Conservation (phyloP, 129 eudicot genomes). For the Ambrosia artemisiifolia region DNA sequence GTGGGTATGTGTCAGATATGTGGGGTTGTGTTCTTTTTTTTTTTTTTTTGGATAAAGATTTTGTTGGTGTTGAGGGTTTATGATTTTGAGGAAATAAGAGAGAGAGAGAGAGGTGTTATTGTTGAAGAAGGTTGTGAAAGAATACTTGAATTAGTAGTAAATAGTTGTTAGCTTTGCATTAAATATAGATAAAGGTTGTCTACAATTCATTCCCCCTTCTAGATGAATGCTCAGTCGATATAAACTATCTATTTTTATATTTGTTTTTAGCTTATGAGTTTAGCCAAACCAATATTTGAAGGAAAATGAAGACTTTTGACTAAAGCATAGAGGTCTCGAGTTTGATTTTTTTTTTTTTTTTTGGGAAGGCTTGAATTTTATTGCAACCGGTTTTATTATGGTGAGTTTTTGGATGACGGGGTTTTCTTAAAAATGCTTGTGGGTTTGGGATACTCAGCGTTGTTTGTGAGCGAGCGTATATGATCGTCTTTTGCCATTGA, state of each 20-base stretch:
- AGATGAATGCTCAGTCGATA: not conserved
- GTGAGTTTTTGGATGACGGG: too few relatives aligned
- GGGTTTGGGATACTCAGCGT: too few relatives aligned
- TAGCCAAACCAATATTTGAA: too few relatives aligned
- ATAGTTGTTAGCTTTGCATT: not conserved
- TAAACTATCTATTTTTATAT: not conserved
- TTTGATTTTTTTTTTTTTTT: too few relatives aligned
- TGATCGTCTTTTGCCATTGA: too few relatives aligned
- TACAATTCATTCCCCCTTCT: not conserved
- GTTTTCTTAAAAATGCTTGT: too few relatives aligned
- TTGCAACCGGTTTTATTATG: too few relatives aligned
- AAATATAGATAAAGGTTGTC: constrained; percentile 1
- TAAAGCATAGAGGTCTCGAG: too few relatives aligned
- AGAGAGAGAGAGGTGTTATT: constrained; percentile 18
- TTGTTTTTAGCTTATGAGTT: too few relatives aligned
- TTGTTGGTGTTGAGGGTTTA: constrained; percentile 27
- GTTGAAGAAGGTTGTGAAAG: constrained; percentile 11
- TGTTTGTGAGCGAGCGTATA: too few relatives aligned
- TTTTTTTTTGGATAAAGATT: not conserved
- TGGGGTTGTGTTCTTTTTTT: not conserved
- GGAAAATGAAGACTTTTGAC: too few relatives aligned
- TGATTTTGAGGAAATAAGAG: constrained; percentile 25
- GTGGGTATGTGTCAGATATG: constrained; percentile 18
- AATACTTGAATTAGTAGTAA: not conserved
- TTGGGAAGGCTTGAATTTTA: too few relatives aligned